These are phyloP conservation scores for Ramichloridium luteum DNA, from an alignment of 2,329 filamentous ascomycete species.

Conservation along the genomic window DNA sequence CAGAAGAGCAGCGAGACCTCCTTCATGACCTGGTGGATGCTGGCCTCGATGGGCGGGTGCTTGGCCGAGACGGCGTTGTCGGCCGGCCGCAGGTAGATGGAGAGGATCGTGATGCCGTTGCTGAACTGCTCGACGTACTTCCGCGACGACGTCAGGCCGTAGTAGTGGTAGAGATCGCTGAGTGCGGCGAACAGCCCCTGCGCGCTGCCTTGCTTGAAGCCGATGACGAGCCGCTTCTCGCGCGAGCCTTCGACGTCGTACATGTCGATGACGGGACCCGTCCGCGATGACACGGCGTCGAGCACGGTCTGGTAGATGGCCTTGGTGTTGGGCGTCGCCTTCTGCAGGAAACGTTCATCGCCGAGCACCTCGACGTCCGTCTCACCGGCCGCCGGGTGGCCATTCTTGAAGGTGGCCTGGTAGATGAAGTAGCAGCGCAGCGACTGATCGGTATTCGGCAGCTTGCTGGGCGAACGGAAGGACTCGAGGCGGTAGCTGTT, in stretches of 20 bases:
- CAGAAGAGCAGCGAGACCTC: conserved; percentile 96
- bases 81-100: conserved; percentile 75
- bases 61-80: conserved; percentile 41
- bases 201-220: conserved; percentile 86
- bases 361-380: conserved; percentile 84
- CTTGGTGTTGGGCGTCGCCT: conserved; percentile 92
- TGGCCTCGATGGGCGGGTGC: conserved; percentile 75
- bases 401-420: conserved; percentile 78
- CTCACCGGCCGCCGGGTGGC: conserved; percentile 61
- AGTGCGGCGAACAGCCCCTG: conserved; percentile 88
- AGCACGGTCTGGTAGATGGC: conserved; percentile 93
- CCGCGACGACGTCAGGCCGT: conserved; percentile 85
- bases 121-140: conserved; percentile 99
- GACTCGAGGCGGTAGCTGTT: conserved; percentile 90
- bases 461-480: conserved; percentile 76
- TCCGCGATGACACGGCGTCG: conserved; percentile 66
- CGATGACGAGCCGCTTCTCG: conserved; percentile 89
- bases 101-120: conserved; percentile 95
- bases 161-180: conserved; percentile 96
- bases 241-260: conserved; percentile 86
- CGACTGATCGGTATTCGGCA: conserved; percentile 68
- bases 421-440: conserved; percentile 98
- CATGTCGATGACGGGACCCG: conserved; percentile 92
- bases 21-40: conserved; percentile 98
- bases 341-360: conserved; percentile 86